Percentiles rank a stretch among this genome's conserved stretches.
Conservation (phyloP, 192 early-diverging fungal genomes). For the Thoreauomyces humboldtii region DNA sequence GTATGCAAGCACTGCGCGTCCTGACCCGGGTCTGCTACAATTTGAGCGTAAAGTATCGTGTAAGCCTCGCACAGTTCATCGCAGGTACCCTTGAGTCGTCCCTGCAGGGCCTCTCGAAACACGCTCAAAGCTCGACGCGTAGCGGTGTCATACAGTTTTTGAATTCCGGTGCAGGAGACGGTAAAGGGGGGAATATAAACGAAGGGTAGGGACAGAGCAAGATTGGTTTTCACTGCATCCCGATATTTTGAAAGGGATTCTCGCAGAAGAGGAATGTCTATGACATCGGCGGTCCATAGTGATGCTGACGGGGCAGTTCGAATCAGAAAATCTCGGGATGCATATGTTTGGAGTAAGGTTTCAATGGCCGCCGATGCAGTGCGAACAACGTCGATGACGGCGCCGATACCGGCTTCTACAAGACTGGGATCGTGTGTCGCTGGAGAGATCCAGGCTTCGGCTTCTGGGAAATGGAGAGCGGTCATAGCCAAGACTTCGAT, state of each 20-base stretch:
- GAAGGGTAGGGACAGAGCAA: conserved; percentile 1
- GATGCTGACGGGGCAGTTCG: neutral
- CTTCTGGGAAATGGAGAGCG: conserved; percentile 2
- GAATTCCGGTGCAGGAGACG: conserved; percentile 32
- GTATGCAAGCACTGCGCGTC: conserved; percentile 34
- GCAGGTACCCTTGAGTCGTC: conserved; percentile 14
- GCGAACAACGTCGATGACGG: conserved; percentile 10
- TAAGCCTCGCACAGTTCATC: conserved; percentile 17
- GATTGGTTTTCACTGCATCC: conserved; percentile 4
- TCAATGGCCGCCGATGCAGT: conserved; percentile 3
- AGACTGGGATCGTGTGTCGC: neutral
- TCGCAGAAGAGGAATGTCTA: conserved; percentile 14
- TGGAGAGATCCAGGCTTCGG: neutral
- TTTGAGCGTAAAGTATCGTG: conserved; percentile 27
- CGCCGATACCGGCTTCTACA: neutral
- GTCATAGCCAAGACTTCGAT: conserved; percentile 21
- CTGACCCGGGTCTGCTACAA: conserved; percentile 35
- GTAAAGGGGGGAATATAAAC: conserved; percentile 30
- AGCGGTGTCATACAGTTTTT: conserved; percentile 8
- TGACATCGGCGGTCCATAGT: conserved; percentile 2
- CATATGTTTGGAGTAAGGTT: conserved; percentile 17
- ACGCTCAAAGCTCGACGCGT: conserved; percentile 3
- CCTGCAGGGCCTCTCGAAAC: conserved; percentile 6
- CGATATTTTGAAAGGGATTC: conserved; percentile 1
- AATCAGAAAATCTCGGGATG: conserved; percentile 32